A percentile compares a stretch with the other conserved stretches of the same genome.
These are phyloP conservation scores for Amanita rubescens DNA, from an alignment of 768 basidiomycete genomes.

Conservation along the genomic window DNA sequence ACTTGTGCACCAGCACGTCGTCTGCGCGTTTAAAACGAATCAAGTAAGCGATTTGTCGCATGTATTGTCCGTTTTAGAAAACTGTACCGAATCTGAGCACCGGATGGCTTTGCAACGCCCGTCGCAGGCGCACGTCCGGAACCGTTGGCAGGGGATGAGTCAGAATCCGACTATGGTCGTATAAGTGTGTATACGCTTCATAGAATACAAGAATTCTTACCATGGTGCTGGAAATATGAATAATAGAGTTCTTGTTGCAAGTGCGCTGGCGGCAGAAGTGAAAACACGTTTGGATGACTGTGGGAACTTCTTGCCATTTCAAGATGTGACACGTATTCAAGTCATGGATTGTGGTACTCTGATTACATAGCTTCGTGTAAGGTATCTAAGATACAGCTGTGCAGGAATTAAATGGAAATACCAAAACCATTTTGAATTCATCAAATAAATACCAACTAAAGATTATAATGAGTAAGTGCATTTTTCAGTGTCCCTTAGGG, in stretches of 20 bases:
- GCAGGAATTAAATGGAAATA: no score
- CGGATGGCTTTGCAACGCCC: conserved; percentile 65
- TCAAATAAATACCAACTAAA: no score
- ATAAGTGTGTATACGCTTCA: neutral
- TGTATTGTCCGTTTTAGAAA: neutral
- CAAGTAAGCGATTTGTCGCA: conserved; percentile 3
- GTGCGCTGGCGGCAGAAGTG: conserved; percentile 21
- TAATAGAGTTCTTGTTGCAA: conserved; percentile 13
- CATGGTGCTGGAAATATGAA: conserved; percentile 25
- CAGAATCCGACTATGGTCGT: conserved; percentile 66
- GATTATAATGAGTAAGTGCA: no score
- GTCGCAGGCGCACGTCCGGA: conserved; percentile 31
- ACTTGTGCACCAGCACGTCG: conserved; percentile 63
- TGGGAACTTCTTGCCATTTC: conserved; percentile 16
- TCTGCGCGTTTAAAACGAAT: conserved; percentile 33
- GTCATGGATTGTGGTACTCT: no score
- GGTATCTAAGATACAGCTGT: no score
- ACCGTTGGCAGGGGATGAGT: conserved; percentile 44
- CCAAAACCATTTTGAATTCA: no score
- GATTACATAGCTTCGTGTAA: no score
- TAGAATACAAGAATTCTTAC: conserved; percentile 19
- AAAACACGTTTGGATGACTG: conserved; percentile 17
- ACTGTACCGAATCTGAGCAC: conserved; percentile 74
- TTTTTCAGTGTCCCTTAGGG: no score
- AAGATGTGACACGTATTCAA: conserved; percentile 20